Evolutionary conservation across 768 basidiomycete genomes (phyloP).

Genomic region (Podaxis pistillaris): DNA sequence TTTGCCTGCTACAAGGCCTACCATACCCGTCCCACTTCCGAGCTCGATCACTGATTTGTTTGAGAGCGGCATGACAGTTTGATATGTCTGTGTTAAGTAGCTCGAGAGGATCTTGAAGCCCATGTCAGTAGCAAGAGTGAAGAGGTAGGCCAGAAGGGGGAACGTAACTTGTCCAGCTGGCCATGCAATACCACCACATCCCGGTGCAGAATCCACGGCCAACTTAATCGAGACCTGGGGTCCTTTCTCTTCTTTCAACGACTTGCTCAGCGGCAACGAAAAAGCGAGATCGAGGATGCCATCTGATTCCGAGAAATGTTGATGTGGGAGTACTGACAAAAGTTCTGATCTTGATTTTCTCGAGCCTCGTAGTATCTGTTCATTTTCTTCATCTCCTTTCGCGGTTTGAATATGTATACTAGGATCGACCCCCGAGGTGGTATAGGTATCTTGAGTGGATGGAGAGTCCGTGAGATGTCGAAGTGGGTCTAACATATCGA

Average conservation of each 20-base stretch:
- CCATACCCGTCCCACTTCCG: conserved; percentile 89
- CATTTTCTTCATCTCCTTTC: conserved; percentile 15
- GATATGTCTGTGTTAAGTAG: conserved; percentile 56
- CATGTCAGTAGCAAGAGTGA: conserved; percentile 13
- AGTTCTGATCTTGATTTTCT: conserved; percentile 28
- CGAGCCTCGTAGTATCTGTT: conserved; percentile 18
- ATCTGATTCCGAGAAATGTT: conserved; percentile 46
- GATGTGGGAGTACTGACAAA: conserved; percentile 47
- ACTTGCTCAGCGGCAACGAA: conserved; percentile 14
- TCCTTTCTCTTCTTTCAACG: neutral
- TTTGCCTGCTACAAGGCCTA: conserved; percentile 79
- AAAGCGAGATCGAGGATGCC: conserved; percentile 48
- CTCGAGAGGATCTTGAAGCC: conserved; percentile 67
- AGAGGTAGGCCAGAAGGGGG: conserved; percentile 7
- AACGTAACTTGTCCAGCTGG: conserved; percentile 79
- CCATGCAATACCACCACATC: conserved; percentile 93
- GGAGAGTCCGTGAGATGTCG: conserved; percentile 49
- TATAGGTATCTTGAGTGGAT: neutral
- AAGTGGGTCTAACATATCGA: conserved; percentile 58
- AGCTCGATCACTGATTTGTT: conserved; percentile 73
- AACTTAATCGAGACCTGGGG: conserved; percentile 41
- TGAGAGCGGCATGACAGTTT: conserved; percentile 46
- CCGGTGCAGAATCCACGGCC: conserved; percentile 75
- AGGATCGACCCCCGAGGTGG: neutral
- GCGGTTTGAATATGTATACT: neutral